A percentile compares a stretch with the other conserved stretches of the same genome.
phyloP scores from a whole-genome alignment of 2,329 filamentous ascomycete species.

The Alternaria angustiovoidea region DNA sequence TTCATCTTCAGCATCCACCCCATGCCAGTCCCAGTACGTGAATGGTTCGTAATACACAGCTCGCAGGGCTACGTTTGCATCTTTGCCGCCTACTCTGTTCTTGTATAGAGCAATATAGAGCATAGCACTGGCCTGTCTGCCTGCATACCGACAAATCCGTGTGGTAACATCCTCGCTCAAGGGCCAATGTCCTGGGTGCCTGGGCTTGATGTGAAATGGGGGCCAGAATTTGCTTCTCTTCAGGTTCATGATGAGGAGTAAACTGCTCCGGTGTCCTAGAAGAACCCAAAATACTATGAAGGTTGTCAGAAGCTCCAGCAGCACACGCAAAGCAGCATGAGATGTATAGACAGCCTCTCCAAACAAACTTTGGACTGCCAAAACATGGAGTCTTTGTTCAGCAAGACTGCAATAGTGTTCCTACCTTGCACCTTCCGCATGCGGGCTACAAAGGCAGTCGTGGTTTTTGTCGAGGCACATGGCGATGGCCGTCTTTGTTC shows the following conservation, averaged over 20 bases:
- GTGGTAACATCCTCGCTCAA: conserved; percentile 4
- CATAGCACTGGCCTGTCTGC: conserved; percentile 22
- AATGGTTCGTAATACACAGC: conserved; percentile 33
- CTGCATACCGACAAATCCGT: conserved; percentile 16
- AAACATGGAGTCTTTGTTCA: conserved; percentile 8
- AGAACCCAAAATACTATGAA: not conserved
- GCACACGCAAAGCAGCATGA: not conserved
- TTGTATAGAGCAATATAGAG: conserved; percentile 18
- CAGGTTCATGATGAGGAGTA: not conserved
- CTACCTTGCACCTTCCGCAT: conserved; percentile 5
- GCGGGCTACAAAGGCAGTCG: conserved; percentile 5
- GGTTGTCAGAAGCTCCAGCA: not conserved
- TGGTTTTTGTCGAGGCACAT: not conserved
- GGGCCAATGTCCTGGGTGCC: conserved; percentile 9
- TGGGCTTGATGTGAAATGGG: not conserved
- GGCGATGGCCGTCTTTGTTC: not conserved
- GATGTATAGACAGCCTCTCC: not conserved
- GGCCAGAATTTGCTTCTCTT: not conserved
- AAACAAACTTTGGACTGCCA: not conserved
- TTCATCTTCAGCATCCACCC: conserved; percentile 7
- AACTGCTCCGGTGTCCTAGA: not conserved
- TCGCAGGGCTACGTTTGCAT: conserved; percentile 5
- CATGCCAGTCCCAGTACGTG: conserved; percentile 40
- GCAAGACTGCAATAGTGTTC: not conserved
- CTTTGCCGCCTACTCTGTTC: not conserved